Base-by-base conservation (phyloP, 495 filamentous ascomycete species). In the Neurospora intermedia region DNA sequence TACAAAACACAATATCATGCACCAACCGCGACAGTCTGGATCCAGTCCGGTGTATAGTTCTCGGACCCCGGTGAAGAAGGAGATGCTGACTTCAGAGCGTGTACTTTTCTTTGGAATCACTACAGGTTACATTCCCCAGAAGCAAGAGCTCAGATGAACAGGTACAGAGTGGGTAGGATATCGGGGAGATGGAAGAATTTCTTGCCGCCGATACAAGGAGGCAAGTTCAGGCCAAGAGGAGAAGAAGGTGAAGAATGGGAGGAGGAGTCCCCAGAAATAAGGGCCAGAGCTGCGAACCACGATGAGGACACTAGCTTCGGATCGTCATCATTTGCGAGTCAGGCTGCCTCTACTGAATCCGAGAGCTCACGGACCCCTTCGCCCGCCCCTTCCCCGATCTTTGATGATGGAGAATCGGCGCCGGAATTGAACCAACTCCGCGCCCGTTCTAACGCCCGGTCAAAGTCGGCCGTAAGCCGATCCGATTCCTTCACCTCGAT, bases 151-250 rank as follows among this genome's bases (percentile, higher is more conserved):
- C 89, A 87, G 77, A 98, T 98, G 93, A 80, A 88, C 41, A 86
- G 85, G 70, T 99, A 92, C 79, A 90, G 93, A 71, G 94, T 99
- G 79, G 96, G 96, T 62, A 87, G 86, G 74, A 87, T 97, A 59
- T 87, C 95, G 77, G 93, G 92, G 40, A 85, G 82, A 72, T 99
- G 96, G 96, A 83, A 85, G 71, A 97, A 97, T 80, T 97, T 97
- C 81, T 78, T 92, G 7, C 94, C 96, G 20, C 96, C 96, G 7
- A 93, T 99, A 69, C 96, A 98, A 80, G 95, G 94, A 70, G 96
- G 96, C 38, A 88, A 85, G 74, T 98, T 97, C 81, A 88, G 92
- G 74, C 81, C 83, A 5, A 54, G 75, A 77, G 39, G 77, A 81
- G 11, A 71, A 77, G 42, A 80, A 85, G 13, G 81, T 84, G 41